phyloP scores from a whole-genome alignment of 352 stramenopile species.

The Paralagenidium karlingii region DNA sequence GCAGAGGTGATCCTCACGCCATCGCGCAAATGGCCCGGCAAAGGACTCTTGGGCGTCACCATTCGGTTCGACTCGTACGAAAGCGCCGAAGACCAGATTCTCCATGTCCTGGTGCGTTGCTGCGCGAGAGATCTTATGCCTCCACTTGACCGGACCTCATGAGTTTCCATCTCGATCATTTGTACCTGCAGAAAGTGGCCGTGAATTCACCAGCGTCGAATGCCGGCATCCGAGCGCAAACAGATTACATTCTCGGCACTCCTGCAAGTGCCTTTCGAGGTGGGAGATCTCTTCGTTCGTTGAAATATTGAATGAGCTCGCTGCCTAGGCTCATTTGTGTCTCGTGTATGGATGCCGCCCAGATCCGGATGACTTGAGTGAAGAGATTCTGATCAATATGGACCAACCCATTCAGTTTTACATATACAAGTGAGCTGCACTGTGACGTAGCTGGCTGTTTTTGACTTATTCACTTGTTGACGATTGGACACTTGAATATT shows the following conservation, averaged over 20 bases:
- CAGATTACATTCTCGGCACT: constrained; percentile 94
- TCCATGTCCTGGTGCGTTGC: constrained; percentile 83
- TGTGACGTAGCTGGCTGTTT: constrained; percentile 1
- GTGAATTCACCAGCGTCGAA: constrained; percentile 80
- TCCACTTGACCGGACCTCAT: background rate
- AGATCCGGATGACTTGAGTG: constrained; percentile 76
- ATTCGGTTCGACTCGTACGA: constrained; percentile 97
- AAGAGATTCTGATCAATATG: constrained; percentile 83
- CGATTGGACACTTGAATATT: too few relatives aligned
- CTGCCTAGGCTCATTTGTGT: too few relatives aligned
- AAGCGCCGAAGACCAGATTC: constrained; percentile 90
- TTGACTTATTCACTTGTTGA: background rate
- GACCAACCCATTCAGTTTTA: constrained; percentile 94
- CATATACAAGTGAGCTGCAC: constrained; percentile 97
- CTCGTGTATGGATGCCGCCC: too few relatives aligned
- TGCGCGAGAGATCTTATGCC: background rate
- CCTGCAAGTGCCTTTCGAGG: constrained; percentile 73
- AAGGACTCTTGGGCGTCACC: constrained; percentile 93
- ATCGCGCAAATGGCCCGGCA: constrained; percentile 86
- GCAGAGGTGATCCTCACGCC: constrained; percentile 80
- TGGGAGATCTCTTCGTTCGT: background rate
- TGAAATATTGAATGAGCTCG: background rate
- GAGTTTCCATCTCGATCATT: too few relatives aligned
- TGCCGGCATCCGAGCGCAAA: constrained; percentile 76
- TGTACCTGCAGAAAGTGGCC: constrained; percentile 53